Conservation (phyloP, 2,329 filamentous ascomycete species). For the Alternaria ventricosa region DNA sequence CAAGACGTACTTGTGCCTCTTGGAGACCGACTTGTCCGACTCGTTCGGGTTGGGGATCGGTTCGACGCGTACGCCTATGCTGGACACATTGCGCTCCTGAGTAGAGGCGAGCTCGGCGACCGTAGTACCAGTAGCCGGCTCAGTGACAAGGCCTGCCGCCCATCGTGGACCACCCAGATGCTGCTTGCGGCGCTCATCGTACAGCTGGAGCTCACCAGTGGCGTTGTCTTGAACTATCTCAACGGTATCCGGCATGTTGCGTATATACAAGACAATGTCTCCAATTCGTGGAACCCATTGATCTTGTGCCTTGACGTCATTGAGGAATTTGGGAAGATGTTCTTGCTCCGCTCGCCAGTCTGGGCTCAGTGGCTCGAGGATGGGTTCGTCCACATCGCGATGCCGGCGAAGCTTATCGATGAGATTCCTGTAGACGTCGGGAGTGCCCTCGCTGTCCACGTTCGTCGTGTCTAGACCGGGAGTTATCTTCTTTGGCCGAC, state of each 20-base stretch:
- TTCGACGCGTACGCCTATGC: conserved; percentile 64
- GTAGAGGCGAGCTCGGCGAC: conserved; percentile 54
- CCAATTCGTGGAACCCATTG: conserved; percentile 62
- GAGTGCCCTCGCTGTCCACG: conserved; percentile 60
- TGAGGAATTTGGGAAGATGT: conserved; percentile 51
- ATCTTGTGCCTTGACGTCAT: conserved; percentile 52
- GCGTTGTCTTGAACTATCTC: conserved; percentile 37
- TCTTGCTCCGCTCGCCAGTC: conserved; percentile 63
- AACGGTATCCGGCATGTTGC: conserved; percentile 38
- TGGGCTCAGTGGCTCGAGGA: conserved; percentile 59
- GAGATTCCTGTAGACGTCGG: conserved; percentile 60
- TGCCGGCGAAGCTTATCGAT: conserved; percentile 57
- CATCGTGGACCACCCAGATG: conserved; percentile 56
- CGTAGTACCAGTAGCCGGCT: conserved; percentile 55
- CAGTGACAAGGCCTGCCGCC: conserved; percentile 64
- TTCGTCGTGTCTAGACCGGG: conserved; percentile 30
- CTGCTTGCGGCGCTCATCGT: conserved; percentile 18
- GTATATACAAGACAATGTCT: conserved; percentile 63
- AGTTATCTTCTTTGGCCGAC: conserved; percentile 25
- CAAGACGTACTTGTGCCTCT: conserved; percentile 63
- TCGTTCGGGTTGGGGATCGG: conserved; percentile 61
- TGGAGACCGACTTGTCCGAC: conserved; percentile 58
- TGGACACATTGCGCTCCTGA: conserved; percentile 54
- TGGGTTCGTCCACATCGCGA: conserved; percentile 51
- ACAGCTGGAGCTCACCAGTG: conserved; percentile 31